These are phyloP conservation scores for Leccinum pachyderme DNA, from an alignment of 1,284 basidiomycete species.

Conservation along the genomic window DNA sequence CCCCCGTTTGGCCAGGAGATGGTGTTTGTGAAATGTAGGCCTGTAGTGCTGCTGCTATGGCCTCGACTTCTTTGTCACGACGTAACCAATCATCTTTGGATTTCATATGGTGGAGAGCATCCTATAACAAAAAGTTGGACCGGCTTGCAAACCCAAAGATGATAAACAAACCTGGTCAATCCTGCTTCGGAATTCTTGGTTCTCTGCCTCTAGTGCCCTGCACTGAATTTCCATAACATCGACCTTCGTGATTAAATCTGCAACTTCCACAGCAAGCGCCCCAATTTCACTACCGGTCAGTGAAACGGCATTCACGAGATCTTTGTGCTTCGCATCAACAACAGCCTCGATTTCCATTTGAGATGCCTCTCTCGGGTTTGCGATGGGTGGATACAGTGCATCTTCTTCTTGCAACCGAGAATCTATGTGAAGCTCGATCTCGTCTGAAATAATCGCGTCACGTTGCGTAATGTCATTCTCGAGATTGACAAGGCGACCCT, in stretches of 20 bases:
- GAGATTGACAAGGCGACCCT: slow-evolving; percentile 38
- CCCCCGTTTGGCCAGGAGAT: slow-evolving; percentile 25
- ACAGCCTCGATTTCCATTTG: slow-evolving; percentile 25
- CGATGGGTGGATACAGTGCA: slow-evolving; percentile 20
- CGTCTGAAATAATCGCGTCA: slow-evolving; percentile 35
- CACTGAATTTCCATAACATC: slow-evolving; percentile 30
- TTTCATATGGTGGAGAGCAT: slow-evolving; percentile 10
- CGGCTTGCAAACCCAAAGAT: not conserved
- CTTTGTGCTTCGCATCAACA: slow-evolving; percentile 19
- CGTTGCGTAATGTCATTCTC: slow-evolving; percentile 45
- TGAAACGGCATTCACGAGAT: slow-evolving; percentile 15
- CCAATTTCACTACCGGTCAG: slow-evolving; percentile 37
- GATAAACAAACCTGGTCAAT: slow-evolving; percentile 29
- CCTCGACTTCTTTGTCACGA: slow-evolving; percentile 34
- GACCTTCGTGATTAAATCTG: slow-evolving; percentile 34
- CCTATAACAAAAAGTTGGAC: slow-evolving; percentile 13
- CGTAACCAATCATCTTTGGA: slow-evolving; percentile 15
- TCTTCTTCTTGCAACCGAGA: slow-evolving; percentile 35
- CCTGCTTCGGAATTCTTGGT: slow-evolving; percentile 29
- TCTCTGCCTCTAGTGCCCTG: slow-evolving; percentile 32
- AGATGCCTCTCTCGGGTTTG: slow-evolving; percentile 14
- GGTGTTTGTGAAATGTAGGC: slow-evolving; percentile 37
- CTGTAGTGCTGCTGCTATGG: slow-evolving; percentile 41
- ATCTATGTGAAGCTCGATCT: slow-evolving; percentile 41
- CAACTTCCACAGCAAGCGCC: slow-evolving; percentile 40